These are phyloP conservation scores for Boletus rufocinnamomeus DNA, from an alignment of 768 basidiomycete genomes.

Conservation along the genomic window DNA sequence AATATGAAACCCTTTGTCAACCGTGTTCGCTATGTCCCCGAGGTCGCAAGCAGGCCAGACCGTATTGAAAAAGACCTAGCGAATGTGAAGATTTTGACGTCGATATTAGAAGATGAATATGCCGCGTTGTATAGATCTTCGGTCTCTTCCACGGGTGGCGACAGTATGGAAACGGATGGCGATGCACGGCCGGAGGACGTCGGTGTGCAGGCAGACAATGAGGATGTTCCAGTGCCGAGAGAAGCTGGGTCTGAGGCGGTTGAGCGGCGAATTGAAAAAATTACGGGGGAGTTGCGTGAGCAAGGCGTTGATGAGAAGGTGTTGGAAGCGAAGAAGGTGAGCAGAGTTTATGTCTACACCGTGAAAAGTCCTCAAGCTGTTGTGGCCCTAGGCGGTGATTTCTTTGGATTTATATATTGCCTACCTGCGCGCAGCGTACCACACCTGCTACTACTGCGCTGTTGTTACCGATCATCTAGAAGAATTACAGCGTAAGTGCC, in stretches of 20 bases:
- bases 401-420: slow-evolving; percentile 91
- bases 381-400: slow-evolving; percentile 59
- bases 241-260: slow-evolving; percentile 78
- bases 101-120: slow-evolving; percentile 74
- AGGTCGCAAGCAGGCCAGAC: slow-evolving; percentile 77
- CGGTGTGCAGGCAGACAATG: slow-evolving; percentile 39
- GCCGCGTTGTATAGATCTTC: slow-evolving; percentile 47
- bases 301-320: slow-evolving; percentile 69
- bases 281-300: slow-evolving; percentile 68
- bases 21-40: slow-evolving; percentile 77
- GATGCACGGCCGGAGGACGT: slow-evolving; percentile 34
- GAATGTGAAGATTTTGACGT: slow-evolving; percentile 71
- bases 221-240: slow-evolving; percentile 52
- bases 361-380: slow-evolving; percentile 26
- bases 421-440: slow-evolving; percentile 89
- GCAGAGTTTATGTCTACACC: slow-evolving; percentile 23
- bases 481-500: slow-evolving; percentile 93
- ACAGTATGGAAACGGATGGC: slow-evolving; percentile 31
- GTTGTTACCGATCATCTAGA: slow-evolving; percentile 91
- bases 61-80: slow-evolving; percentile 80
- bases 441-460: slow-evolving; percentile 98
- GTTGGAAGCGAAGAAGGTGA: slow-evolving; percentile 72
- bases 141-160: slow-evolving; percentile 19
- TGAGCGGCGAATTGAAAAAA: slow-evolving; percentile 76
- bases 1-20: slow-evolving; percentile 77